Base-by-base conservation (phyloP, 257 asterid species). In the Jacaranda mimosifolia region DNA sequence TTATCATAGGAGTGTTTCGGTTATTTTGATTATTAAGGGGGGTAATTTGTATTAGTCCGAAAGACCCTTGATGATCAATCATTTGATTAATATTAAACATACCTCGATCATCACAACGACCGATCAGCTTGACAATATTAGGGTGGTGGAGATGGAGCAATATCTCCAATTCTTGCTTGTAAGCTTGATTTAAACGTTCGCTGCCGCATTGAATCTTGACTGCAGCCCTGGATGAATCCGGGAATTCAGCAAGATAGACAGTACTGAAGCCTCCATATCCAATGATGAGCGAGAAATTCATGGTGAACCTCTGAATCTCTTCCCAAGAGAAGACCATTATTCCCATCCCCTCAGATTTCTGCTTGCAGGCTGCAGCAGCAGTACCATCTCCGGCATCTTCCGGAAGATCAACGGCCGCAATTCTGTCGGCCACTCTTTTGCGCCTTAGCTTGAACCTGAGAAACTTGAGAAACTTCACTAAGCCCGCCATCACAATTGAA, bases 251-350 rank as follows among this genome's bases (percentile, higher is more conserved):
- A 9, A 92, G 86, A 79, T 87, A 92, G 0, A 92, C 97, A 1
- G 84, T 89, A 71, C 97, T 91, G 40, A 87, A 90, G 1, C 97
- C 97, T 35, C 97, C 97, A 26, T 79, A 82, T 1, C 93, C 97
- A 14, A 92, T 84, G 42, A 89, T 86, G 10, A 60, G 2, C 26
- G 92, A 80, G 68, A 90, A 90, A 68, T 83, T 73, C 74, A 49
- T 63, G 8, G 89, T 85, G 42, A 70, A 39, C 15, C 32, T 85
- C 77, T 82, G 63, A 63, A 89, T 74, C 43, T 92, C 85, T 6
- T 74, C 76, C 84, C 90, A 85, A 12, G 78, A 66, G 19, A 73
- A 80, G 62, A 39, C 67, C 65, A 71, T 52, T 6, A 11, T 3
- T 60, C 21, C 26, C 57, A 62, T 67, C 65, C 53, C 69, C 4